phyloP scores from a whole-genome alignment of 108 stramenopile genomes.

The Fragilariopsis cylindrus region DNA sequence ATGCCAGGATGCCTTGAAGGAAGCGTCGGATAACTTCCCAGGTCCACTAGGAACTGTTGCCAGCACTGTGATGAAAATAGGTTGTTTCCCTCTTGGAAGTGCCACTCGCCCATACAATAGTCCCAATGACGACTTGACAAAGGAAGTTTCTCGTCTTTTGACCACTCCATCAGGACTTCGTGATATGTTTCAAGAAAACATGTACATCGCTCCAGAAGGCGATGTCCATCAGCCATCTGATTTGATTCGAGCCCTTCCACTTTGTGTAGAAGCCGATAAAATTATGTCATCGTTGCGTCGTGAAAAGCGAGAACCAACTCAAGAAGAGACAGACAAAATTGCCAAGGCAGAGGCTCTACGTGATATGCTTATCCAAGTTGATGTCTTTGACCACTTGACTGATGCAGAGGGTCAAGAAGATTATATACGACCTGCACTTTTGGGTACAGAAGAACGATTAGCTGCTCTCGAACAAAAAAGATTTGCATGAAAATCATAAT shows the following conservation, averaged over 20 bases:
- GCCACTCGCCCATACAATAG: slow-evolving; percentile 81
- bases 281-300: slow-evolving; percentile 82
- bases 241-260: slow-evolving; percentile 84
- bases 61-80: slow-evolving; percentile 88
- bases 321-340: slow-evolving; percentile 87
- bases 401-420: slow-evolving; percentile 72
- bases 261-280: slow-evolving; percentile 92
- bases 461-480: slow-evolving; percentile 71
- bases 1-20: slow-evolving; percentile 91
- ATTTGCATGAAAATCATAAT: slow-evolving; percentile 42
- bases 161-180: slow-evolving; percentile 86
- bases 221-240: slow-evolving; percentile 80
- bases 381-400: slow-evolving; percentile 83
- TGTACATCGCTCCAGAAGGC: slow-evolving; percentile 89
- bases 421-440: slow-evolving; percentile 80
- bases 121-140: slow-evolving; percentile 89
- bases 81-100: slow-evolving; percentile 89
- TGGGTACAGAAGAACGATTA: slow-evolving; percentile 83
- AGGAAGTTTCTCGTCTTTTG: slow-evolving; percentile 90
- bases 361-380: slow-evolving; percentile 96
- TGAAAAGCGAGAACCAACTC: slow-evolving; percentile 92
- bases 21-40: slow-evolving; percentile 96
- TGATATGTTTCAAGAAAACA: slow-evolving; percentile 75
- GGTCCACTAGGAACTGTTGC: slow-evolving; percentile 80
- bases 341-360: slow-evolving; percentile 94